Conservation (phyloP, 768 basidiomycete genomes). For the Exidia glandulosa region DNA sequence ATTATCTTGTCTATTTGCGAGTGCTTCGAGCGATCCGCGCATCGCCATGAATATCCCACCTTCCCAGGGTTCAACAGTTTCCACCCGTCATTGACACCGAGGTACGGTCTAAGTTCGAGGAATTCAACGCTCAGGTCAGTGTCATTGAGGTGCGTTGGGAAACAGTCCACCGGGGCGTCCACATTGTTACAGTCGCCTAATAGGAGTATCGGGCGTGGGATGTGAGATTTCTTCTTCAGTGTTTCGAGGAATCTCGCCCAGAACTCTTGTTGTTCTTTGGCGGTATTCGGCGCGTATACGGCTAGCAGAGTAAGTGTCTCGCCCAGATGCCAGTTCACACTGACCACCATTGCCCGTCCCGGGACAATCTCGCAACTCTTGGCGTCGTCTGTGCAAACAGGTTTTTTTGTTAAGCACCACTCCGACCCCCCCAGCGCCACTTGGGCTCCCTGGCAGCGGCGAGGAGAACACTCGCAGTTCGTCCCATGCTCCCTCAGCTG, state of each 20-base stretch:
- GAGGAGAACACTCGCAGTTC: not conserved
- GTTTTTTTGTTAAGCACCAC: not conserved
- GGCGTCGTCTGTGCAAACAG: not conserved
- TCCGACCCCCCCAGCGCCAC: not conserved
- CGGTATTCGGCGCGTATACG: not conserved
- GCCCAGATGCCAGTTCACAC: not conserved
- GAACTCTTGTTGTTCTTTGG: not conserved
- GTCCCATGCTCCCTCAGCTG: not conserved
- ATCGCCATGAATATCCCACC: not conserved
- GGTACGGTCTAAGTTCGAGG: not conserved
- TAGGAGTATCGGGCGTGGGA: slow-evolving; percentile 5
- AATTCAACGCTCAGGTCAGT: not conserved
- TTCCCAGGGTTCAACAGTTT: not conserved
- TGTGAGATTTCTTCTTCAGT: not conserved
- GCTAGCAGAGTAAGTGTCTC: not conserved
- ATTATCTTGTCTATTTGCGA: not conserved
- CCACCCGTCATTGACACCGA: not conserved
- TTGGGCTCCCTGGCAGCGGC: not conserved
- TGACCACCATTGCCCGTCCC: not conserved
- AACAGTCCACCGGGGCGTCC: not conserved
- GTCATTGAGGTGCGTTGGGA: not conserved
- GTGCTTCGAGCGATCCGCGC: not conserved
- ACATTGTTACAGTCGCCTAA: not conserved
- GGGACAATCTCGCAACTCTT: not conserved
- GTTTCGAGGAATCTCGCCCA: not conserved